Base-by-base conservation (phyloP, 805 yeast species). In the Sungouiozyma intestinalis region DNA sequence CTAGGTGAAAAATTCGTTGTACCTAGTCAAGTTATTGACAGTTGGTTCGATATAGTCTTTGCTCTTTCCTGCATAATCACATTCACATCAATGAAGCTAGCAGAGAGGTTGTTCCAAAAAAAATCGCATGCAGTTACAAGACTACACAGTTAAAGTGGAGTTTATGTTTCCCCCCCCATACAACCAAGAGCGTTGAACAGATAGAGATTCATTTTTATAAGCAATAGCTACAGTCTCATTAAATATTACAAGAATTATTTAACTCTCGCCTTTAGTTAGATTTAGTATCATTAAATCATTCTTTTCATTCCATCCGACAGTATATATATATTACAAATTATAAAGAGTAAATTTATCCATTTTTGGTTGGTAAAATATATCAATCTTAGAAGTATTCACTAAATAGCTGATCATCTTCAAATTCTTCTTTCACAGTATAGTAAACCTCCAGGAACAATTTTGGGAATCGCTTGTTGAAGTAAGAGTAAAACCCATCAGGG, bases 401-500 rank as follows among this genome's bases (percentile, higher is more conserved):
- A 48, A 85, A 72, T 18, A 73, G 70, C 43, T 76, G 83, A 51
- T 87, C 95, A 18, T 75, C 71, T n/a, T 63, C 64, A 48, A 86
- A 60, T 45, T 78, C 68, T 40, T 68, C 67, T 43, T 68, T 68
- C 21, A 82, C 78, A 48, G 84, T 69, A 40, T 67, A 66, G 63
- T 85, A 87, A 7, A 82, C 74, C 51, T 76, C 80, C 78, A 90
- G 75, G 52, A 92, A 62, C 51, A 92, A 61, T 41, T 72, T 69
- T 1, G 99, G 98, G 57, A 90, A 92, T 55, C 77, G 73, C 21
- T 60, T 54, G 36, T 77, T 76, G 62, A 86, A 92, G 58, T 84
- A 92, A 36, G 67, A 62, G 60, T 85, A 83, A 57, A 85, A 92
- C 0, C 94, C 96, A 39, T 77, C 76, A 0, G 97, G 96, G 20